Base-by-base conservation (phyloP, 169 alveolate species). In the Ichthyophthirius multifiliis region DNA sequence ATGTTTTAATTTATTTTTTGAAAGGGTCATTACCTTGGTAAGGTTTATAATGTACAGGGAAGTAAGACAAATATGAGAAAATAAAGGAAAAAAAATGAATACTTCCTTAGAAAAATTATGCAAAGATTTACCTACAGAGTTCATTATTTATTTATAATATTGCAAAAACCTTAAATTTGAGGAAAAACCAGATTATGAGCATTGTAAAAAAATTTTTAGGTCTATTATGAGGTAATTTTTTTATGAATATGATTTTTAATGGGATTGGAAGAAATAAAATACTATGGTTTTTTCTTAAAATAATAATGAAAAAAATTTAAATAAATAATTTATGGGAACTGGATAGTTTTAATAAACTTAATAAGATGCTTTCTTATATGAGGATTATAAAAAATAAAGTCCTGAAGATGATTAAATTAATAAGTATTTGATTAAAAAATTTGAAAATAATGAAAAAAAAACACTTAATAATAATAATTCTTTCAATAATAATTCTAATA, bases 1-100 rank as follows among this genome's bases (percentile, higher is more conserved):
- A 92, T 84, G 95, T 93, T 1, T 34, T 94, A 35, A 85, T 93
- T 23, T 94, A 92, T 81, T 90, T 94, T 43, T 82, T 85, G 2
- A 84, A 82, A 43, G 98, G 98, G 2, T 35, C 75, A 18, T 81
- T 94, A n/a, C 96, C 96, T 39, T 94, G 98, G 96, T 89, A 90
- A 86, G 90, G 64, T 74, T 41, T 74, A 34, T 62, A 85, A 64
- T 79, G 88, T 45, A 84, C 75, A 43, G 87, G 85, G 48, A 85
- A 89, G 32, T 85, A 90, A 55, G 93, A 88, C 5, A 88, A 86
- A 75, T 78, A 84, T 43, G 86, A 83, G 27, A 83, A 81, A 82
- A 90, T 91, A 16, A 75, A 85, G 85, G 93, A 92, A 80, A 92
- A 83, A 78, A 91, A 91, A 78, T 88, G 65, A 81, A 79, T 6